Evolutionary conservation across 257 asterid genomes (phyloP), one percentile per base, ranked within the genome.

Genomic region (Haberlea rhodopensis): DNA sequence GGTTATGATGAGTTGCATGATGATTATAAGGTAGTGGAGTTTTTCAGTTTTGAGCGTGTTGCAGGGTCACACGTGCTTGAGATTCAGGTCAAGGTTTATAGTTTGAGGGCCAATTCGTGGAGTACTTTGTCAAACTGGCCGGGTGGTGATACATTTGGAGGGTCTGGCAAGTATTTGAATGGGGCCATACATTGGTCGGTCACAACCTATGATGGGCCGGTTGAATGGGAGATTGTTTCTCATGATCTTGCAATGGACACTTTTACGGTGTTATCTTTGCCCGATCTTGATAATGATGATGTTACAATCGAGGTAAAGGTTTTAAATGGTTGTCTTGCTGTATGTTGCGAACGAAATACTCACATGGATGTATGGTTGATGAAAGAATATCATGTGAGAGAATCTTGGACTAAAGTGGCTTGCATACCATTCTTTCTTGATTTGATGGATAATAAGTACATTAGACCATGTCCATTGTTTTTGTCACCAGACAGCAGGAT

Each of bases 121-220:
- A 67, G 34, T 54, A 51, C 23, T 21, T 23, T 55, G 26, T 49
- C 69, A 2, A 62, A 63, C 49, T 45, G 66, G 73, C 73, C 70
- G 2, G 29, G 56, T 3, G 51, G 61, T 24, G 60, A 66, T 24
- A 53, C 60, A 19, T 66, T 43, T 54, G 66, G 62, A n/a, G 68
- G 64, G 34, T 18, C 49, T 0, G 65, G 69, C 6, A 62, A 53
- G 66, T 73, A 67, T 56, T 11, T 67, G n/a, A 67, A 73, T 22
- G 78, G 78, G 11, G 61, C 70, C 22, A 45, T 67, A 37, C 77
- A 73, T 61, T 67, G 77, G 73, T 62, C 73, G 2, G 66, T 57
- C n/a, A n/a, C n/a, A 48, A n/a, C 18, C 13, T 49, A 22, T 25
- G 31, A 61, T 20, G 19, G 18, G 8, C 40, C 67, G 10, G 29